phyloP scores from a whole-genome alignment of 2,329 filamentous ascomycete species.

The Aspergillus sp. region DNA sequence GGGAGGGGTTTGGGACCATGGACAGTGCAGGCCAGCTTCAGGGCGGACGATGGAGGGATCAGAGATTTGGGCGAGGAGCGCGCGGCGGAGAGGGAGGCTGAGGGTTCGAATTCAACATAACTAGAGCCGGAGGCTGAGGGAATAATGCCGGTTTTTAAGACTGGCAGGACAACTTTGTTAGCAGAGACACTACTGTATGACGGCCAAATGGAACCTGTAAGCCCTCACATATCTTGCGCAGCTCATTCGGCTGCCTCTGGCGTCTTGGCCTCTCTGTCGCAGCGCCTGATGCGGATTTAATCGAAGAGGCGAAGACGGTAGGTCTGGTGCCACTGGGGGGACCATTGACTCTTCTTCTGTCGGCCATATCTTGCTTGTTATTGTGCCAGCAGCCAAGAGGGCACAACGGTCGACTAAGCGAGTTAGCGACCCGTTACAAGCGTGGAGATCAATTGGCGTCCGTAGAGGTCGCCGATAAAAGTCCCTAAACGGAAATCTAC shows the following conservation, averaged over 20 bases:
- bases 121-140: slow-evolving; percentile 91
- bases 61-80: slow-evolving; percentile 39
- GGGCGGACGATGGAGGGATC: slow-evolving; percentile 52
- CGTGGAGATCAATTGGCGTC: too few species aligned
- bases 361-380: slow-evolving; percentile 51
- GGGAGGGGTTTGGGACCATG: slow-evolving; percentile 89
- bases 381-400: slow-evolving; percentile 1
- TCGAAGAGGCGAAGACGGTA: slow-evolving; percentile 55
- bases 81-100: slow-evolving; percentile 37
- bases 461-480: slow-evolving; percentile 4
- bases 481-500: slow-evolving; percentile 28
- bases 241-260: slow-evolving; percentile 57
- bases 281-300: slow-evolving; percentile 41
- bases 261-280: slow-evolving; percentile 45
- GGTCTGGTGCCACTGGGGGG: slow-evolving; percentile 68
- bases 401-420: too few species aligned
- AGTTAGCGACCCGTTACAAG: too few species aligned
- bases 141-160: slow-evolving; percentile 82
- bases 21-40: slow-evolving; percentile 89
- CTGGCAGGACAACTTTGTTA: slow-evolving; percentile 37
- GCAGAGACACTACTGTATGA: background rate
- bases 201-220: background rate
- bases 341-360: slow-evolving; percentile 84
- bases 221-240: slow-evolving; percentile 76
- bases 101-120: slow-evolving; percentile 49